phyloP scores from a whole-genome alignment of 192 early-diverging fungal genomes.

The Jimgerdemannia lactiflua region DNA sequence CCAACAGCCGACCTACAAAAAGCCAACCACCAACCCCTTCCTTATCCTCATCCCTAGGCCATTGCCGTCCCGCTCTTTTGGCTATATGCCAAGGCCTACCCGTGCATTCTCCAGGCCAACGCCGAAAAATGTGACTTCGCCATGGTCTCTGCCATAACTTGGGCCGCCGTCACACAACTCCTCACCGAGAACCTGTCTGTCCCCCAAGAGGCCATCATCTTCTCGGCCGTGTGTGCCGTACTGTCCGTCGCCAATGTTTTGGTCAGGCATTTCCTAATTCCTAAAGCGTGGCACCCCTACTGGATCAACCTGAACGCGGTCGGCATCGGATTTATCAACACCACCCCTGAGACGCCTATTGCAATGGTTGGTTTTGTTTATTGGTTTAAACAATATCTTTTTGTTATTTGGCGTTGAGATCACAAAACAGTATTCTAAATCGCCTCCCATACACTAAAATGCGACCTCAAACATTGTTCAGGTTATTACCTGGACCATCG shows the following conservation, averaged over 20 bases:
- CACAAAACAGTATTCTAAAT: too few relatives aligned
- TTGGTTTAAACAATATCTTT: too few relatives aligned
- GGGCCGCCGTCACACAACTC: conserved; percentile 14
- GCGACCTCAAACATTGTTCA: too few relatives aligned
- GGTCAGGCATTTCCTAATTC: conserved; percentile 43
- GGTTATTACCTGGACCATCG: conserved; percentile 15
- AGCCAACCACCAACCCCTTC: too few relatives aligned
- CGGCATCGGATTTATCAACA: conserved; percentile 35
- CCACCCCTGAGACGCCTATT: conserved; percentile 9
- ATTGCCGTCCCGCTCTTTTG: conserved; percentile 55
- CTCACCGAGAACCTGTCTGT: too few relatives aligned
- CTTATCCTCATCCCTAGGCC: background rate
- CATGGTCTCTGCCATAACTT: conserved; percentile 31
- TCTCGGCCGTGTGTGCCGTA: conserved; percentile 26
- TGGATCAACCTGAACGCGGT: conserved; percentile 55
- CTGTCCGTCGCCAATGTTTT: conserved; percentile 30
- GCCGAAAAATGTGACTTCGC: conserved; percentile 39
- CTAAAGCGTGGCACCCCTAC: conserved; percentile 43
- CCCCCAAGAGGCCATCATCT: conserved; percentile 7
- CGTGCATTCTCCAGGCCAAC: conserved; percentile 43
- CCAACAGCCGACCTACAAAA: too few relatives aligned
- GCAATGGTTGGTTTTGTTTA: conserved; percentile 1
- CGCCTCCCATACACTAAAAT: too few relatives aligned
- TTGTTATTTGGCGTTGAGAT: too few relatives aligned
- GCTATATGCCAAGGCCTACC: conserved; percentile 61